Evolutionary conservation across 805 yeast species (phyloP).

Genomic region (Ogataea naganishii): DNA sequence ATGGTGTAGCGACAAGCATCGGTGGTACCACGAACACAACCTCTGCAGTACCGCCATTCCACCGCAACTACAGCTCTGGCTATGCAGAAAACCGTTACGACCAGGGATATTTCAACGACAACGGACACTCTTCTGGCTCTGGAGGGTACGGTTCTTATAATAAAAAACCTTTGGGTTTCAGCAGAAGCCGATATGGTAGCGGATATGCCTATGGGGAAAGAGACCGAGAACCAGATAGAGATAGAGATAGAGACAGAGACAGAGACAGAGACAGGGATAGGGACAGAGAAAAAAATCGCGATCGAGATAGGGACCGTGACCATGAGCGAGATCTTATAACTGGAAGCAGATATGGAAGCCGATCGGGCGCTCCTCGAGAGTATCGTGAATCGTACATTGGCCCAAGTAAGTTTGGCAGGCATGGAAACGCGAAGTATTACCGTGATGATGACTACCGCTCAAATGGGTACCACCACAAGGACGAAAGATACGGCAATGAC

Average conservation of each 20-base stretch:
- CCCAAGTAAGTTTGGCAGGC: no score
- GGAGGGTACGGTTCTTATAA: slow-evolving; percentile 6
- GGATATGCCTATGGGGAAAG: slow-evolving; percentile 9
- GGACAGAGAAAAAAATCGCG: not conserved
- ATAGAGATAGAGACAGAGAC: slow-evolving; percentile 1
- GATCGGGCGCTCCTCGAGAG: no score
- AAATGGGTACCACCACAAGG: no score
- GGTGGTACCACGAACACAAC: no score
- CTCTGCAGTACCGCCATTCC: slow-evolving; percentile 1
- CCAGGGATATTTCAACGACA: not conserved
- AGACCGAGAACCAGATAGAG: not conserved
- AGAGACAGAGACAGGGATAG: slow-evolving; percentile 1
- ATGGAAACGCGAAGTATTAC: no score
- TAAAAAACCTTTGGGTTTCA: slow-evolving; percentile 7
- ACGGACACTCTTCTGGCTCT: not conserved
- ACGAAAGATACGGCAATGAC: no score
- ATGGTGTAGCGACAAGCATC: no score
- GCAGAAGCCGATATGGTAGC: slow-evolving; percentile 6
- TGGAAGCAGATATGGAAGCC: no score
- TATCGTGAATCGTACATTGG: no score
- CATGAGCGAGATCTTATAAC: no score
- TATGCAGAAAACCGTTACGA: not conserved
- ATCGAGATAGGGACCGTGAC: no score
- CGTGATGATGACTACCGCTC: no score
- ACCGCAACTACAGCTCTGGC: not conserved